Evolutionary conservation across 2,329 filamentous ascomycete genomes (phyloP), one percentile per base, ranked within the genome.

Genomic region (Nothophaeocryptopus gaeumannii): DNA sequence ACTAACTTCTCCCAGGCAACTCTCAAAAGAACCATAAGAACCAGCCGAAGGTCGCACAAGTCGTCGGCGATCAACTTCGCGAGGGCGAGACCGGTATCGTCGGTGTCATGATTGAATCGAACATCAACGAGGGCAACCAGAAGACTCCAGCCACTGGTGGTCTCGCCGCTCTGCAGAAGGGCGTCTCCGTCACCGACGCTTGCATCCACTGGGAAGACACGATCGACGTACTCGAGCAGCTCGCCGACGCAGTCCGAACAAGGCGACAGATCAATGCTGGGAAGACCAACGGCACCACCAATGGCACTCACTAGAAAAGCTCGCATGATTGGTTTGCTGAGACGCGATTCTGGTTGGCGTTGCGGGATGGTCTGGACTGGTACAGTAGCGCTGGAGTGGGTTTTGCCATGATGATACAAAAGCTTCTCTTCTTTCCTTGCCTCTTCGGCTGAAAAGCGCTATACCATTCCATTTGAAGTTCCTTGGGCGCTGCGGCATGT

Each of bases 31-130:
- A 97, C 77, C 92, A 97, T 78, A 85, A 87, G 65, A 99, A 99
- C 75, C 92, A 99, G 76, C 93, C 93, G 64, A 86, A 92, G 74
- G 92, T 97, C 38, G 90, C 92, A 58, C 82, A 86, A 69, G 79
- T 78, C 45, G 77, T 99, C 54, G 86, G 81, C 30, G 88, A 95
- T 47, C 92, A 99, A 76, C 79, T 99, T 58, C 84, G 86, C 44
- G 84, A 86, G 58, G 92, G 92, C 52, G 89, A 99, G 76, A 85
- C 82, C 51, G 85, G 83, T 58, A 95, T 99, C 63, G 82, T 97
- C 58, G 93, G 91, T 69, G 89, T 97, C 67, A 99, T 99, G 92
- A 95, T 99, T 63, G 92, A 99, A 78, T 96, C 89, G 67, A 92
- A 97, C 74, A 92, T 97, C 78, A 84, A 92, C 71, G 93, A 96